Conservation (phyloP, 164 flowering plant species). For the Platanus orientalis region DNA sequence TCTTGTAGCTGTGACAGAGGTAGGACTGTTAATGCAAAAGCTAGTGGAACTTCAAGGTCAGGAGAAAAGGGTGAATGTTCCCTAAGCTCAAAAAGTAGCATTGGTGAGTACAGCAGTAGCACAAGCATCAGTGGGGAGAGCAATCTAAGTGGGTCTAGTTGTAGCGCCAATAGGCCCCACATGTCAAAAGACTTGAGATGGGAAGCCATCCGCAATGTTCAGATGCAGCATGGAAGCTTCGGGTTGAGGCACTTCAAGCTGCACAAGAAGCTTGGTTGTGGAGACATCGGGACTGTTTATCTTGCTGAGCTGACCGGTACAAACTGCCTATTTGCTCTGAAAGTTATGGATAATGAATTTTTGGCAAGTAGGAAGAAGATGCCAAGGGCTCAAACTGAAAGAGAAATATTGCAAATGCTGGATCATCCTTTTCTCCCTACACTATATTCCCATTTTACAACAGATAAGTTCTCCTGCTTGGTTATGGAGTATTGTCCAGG, state of each 20-base stretch:
- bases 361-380: constrained; percentile 67
- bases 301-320: constrained; percentile 69
- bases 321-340: constrained; percentile 64
- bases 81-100: constrained; percentile 86
- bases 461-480: constrained; percentile 65
- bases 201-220: constrained; percentile 59
- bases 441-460: constrained; percentile 60
- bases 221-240: constrained; percentile 54
- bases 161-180: constrained; percentile 72
- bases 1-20: constrained; percentile 19
- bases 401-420: constrained; percentile 65
- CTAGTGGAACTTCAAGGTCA: constrained; percentile 39
- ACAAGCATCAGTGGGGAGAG: constrained; percentile 80
- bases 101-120: constrained; percentile 64
- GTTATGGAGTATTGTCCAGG: constrained; percentile 92
- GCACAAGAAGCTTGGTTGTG: constrained; percentile 74
- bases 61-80: constrained; percentile 67
- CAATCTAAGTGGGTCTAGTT: constrained; percentile 50
- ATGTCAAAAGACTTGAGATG: constrained; percentile 87
- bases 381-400: constrained; percentile 76
- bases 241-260: constrained; percentile 65
- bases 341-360: constrained; percentile 86
- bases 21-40: constrained; percentile 21
- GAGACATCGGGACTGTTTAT: constrained; percentile 88
- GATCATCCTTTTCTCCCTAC: constrained; percentile 92